A percentile compares a stretch with the other conserved stretches of the same genome.
Conservation (phyloP, 148 eudicot species). For the Fallopia convolvulus region DNA sequence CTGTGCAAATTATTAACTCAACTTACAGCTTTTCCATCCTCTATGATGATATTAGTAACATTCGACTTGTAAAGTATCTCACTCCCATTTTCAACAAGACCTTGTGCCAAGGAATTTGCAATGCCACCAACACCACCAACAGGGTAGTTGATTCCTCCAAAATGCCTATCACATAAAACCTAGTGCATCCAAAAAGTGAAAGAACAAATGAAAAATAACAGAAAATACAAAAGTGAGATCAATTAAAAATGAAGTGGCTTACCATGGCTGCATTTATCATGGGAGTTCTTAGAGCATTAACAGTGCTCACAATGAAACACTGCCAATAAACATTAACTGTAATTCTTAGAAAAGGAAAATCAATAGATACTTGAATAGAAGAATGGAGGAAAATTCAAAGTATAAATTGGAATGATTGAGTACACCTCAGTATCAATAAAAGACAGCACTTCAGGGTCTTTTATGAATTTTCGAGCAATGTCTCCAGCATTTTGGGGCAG, state of each 20-base stretch:
- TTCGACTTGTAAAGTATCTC: conserved; percentile 88
- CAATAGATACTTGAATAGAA: neutral
- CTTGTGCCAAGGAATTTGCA: conserved; percentile 79
- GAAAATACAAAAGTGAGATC: neutral
- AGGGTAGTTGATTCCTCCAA: conserved; percentile 97
- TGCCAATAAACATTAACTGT: conserved; percentile 24
- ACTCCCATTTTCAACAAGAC: conserved; percentile 78
- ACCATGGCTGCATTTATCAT: conserved; percentile 99
- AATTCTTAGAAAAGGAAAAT: neutral
- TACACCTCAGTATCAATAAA: conserved; percentile 97
- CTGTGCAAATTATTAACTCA: conserved; percentile 1
- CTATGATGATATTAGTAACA: conserved; percentile 63
- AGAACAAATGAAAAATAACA: neutral
- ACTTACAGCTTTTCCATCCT: conserved; percentile 87
- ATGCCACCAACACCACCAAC: conserved; percentile 97
- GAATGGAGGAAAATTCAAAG: neutral
- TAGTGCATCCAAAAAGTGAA: conserved; percentile 24
- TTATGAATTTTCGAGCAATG: conserved; percentile 83
- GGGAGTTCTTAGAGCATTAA: conserved; percentile 86
- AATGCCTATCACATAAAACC: conserved; percentile 99
- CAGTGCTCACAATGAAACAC: conserved; percentile 99
- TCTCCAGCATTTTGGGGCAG: conserved; percentile 95
- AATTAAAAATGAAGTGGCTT: conserved; percentile 24
- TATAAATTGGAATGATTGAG: neutral
- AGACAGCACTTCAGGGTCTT: conserved; percentile 73